phyloP scores from a whole-genome alignment of 2,329 filamentous ascomycete genomes.

The Thielaviopsis populi region DNA sequence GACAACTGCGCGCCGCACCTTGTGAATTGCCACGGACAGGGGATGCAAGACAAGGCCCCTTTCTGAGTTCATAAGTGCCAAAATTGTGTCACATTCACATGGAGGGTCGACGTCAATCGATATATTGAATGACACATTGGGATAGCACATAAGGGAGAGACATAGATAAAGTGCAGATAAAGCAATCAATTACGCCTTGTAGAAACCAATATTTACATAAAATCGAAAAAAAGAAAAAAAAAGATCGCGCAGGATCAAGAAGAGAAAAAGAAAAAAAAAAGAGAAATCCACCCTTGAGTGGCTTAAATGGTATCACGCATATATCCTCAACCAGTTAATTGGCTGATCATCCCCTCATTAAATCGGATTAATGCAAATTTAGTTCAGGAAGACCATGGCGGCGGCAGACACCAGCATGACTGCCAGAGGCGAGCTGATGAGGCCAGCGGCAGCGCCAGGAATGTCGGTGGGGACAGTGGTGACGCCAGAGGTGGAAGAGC shows the following conservation, averaged over 20 bases:
- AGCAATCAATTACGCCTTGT: constrained; percentile 2
- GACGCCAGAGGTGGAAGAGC: constrained; percentile 1
- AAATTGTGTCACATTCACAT: background rate
- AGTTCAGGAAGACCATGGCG: constrained; percentile 31
- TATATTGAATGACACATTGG: too few species aligned
- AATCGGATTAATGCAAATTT: constrained; percentile 18
- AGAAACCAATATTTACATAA: constrained; percentile 1
- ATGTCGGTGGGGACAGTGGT: constrained; percentile 18
- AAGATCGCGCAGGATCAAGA: background rate
- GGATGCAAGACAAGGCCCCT: background rate
- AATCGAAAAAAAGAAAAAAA: background rate
- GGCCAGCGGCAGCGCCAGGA: constrained; percentile 19
- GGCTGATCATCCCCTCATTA: background rate
- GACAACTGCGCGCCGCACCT: too few species aligned
- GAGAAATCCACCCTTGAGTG: background rate
- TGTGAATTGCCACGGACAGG: background rate
- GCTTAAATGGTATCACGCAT: constrained; percentile 1
- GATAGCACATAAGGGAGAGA: background rate
- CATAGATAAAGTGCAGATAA: background rate
- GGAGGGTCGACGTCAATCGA: background rate
- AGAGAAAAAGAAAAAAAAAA: constrained; percentile 3
- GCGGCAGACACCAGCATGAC: constrained; percentile 28
- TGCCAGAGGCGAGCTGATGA: constrained; percentile 28
- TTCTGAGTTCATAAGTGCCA: background rate
- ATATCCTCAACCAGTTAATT: background rate